Conservation (phyloP, 768 basidiomycete species). For the Pleurotus platypus region DNA sequence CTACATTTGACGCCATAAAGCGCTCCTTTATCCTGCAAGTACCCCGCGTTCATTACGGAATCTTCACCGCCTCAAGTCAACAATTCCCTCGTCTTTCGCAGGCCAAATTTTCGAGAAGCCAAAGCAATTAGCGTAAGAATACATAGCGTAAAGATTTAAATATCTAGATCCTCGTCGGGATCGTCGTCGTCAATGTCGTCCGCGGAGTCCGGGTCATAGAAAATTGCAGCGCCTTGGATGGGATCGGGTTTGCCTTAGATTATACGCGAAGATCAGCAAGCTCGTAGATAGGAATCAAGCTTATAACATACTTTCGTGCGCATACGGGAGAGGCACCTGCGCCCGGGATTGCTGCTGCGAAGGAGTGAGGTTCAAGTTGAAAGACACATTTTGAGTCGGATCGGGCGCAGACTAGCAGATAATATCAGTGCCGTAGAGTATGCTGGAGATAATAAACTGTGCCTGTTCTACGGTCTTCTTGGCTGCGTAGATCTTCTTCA, state of each 20-base stretch:
- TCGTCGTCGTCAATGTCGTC: conserved; percentile 96
- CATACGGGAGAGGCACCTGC: conserved; percentile 86
- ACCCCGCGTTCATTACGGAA: too few species aligned
- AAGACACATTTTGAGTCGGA: conserved; percentile 69
- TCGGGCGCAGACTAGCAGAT: conserved; percentile 39
- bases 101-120: too few species aligned
- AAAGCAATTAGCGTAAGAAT: too few species aligned
- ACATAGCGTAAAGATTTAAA: conserved; percentile 32
- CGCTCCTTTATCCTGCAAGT: too few species aligned
- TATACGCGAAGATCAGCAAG: conserved; percentile 26
- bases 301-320: conserved; percentile 58
- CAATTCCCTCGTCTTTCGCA: too few species aligned
- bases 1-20: too few species aligned
- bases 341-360: conserved; percentile 79
- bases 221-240: conserved; percentile 46
- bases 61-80: too few species aligned
- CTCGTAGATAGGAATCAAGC: not conserved
- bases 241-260: conserved; percentile 18
- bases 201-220: conserved; percentile 90
- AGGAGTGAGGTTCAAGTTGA: conserved; percentile 83
- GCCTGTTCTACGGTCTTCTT: conserved; percentile 33
- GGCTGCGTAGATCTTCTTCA: conserved; percentile 42
- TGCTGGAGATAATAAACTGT: conserved; percentile 1
- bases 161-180: conserved; percentile 92
- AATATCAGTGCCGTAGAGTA: conserved; percentile 3